phyloP scores from a whole-genome alignment of 371 early-diverging fungal genomes.

The Umbelopsis sp. region DNA sequence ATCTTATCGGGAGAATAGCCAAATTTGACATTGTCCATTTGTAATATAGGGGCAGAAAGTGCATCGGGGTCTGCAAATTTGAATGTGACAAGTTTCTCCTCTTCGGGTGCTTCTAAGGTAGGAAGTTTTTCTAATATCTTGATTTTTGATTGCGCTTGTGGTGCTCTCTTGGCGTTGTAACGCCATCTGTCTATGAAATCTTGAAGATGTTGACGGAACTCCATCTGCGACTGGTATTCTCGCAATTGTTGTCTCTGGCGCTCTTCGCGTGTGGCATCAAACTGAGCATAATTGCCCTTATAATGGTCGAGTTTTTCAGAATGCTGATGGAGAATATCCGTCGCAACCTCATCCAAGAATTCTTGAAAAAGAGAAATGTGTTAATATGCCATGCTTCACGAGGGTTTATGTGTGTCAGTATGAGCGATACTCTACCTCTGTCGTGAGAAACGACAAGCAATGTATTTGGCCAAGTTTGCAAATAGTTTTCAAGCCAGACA shows the following conservation, averaged over 20 bases:
- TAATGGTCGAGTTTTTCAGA: conserved; percentile 91
- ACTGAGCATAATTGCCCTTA: conserved; percentile 92
- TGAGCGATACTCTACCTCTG: conserved; percentile 51
- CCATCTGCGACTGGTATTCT: conserved; percentile 95
- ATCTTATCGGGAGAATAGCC: conserved; percentile 74
- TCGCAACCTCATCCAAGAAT: conserved; percentile 96
- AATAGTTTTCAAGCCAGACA: conserved; percentile 95
- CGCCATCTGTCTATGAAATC: conserved; percentile 99
- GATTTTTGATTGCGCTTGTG: conserved; percentile 98
- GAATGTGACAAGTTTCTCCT: conserved; percentile 86
- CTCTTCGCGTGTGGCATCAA: conserved; percentile 89
- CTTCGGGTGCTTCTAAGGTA: conserved; percentile 85
- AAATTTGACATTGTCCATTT: conserved; percentile 90
- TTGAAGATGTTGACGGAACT: conserved; percentile 92
- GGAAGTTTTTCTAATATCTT: conserved; percentile 98
- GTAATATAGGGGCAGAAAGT: conserved; percentile 89
- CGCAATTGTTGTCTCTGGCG: conserved; percentile 85
- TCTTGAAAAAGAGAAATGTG: conserved; percentile 41
- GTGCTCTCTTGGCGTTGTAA: conserved; percentile 97
- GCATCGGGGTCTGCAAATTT: conserved; percentile 90
- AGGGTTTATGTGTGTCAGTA: background rate
- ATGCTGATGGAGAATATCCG: conserved; percentile 96
- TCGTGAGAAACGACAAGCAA: conserved; percentile 98
- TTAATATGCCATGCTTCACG: background rate
- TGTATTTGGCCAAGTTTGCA: conserved; percentile 89